Conservation (phyloP, 495 filamentous ascomycete genomes). For the Chaetomium cochliodes region DNA sequence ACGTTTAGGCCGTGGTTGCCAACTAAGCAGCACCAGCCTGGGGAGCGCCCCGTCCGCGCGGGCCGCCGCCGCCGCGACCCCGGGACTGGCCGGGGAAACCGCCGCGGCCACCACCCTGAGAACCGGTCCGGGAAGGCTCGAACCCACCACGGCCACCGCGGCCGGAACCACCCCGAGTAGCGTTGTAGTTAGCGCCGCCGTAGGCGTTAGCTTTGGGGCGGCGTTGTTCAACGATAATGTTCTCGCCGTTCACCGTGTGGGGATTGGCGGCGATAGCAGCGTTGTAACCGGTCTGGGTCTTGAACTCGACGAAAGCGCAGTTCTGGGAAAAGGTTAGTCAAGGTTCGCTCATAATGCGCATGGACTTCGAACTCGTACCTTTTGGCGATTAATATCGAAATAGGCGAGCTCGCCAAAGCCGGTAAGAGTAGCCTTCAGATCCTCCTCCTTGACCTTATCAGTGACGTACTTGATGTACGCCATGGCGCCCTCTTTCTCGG, state of each 20-base stretch:
- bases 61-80: constrained; percentile 57
- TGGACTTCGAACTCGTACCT: constrained; percentile 57
- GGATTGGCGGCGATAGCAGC: constrained; percentile 83
- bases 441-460: constrained; percentile 70
- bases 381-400: constrained; percentile 84
- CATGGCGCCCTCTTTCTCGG: constrained; percentile 65
- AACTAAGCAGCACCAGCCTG: constrained; percentile 37
- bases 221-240: constrained; percentile 83
- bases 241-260: constrained; percentile 75
- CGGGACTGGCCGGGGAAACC: constrained; percentile 59
- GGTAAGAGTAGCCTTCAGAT: constrained; percentile 62
- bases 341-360: constrained; percentile 1
- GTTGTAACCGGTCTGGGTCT: constrained; percentile 70
- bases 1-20: constrained; percentile 17
- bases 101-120: constrained; percentile 64
- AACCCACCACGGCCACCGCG: constrained; percentile 67
- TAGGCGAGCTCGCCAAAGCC: constrained; percentile 78
- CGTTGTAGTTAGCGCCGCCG: constrained; percentile 61
- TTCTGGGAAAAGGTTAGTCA: constrained; percentile 59
- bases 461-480: constrained; percentile 94
- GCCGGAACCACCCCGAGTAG: constrained; percentile 56
- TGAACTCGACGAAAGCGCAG: constrained; percentile 95
- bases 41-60: constrained; percentile 47
- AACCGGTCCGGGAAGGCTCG: constrained; percentile 55
- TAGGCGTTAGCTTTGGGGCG: constrained; percentile 69